Percentiles rank a stretch among this genome's conserved stretches.
phyloP scores from a whole-genome alignment of 164 flowering plant species.

The Chloranthus sessilifolius region DNA sequence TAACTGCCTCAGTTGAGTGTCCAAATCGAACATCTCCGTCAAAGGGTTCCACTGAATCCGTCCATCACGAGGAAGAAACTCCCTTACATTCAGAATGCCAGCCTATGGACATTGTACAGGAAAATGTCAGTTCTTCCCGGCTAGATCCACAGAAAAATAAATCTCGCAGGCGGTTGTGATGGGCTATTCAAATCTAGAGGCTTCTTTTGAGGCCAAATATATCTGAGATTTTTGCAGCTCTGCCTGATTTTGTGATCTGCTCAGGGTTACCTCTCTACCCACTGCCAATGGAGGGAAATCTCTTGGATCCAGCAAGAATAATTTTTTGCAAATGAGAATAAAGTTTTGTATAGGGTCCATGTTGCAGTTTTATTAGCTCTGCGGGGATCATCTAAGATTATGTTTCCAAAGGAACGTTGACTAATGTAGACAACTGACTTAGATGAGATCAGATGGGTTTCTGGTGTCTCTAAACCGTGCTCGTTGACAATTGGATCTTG shows the following conservation, averaged over 20 bases:
- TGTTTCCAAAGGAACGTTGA: too few relatives aligned
- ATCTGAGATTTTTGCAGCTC: too few relatives aligned
- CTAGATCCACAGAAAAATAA: background rate
- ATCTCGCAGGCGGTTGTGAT: background rate
- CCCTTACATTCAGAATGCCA: background rate
- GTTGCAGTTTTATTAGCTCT: too few relatives aligned
- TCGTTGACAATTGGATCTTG: background rate
- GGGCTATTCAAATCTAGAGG: background rate
- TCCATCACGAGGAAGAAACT: background rate
- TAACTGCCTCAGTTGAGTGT: background rate
- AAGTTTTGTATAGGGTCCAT: too few relatives aligned
- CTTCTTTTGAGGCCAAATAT: background rate
- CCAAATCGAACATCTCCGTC: background rate
- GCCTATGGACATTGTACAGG: background rate
- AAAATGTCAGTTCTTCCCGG: conserved; percentile 3
- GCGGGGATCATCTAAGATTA: too few relatives aligned
- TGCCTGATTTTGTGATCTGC: too few relatives aligned
- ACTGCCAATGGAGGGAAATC: too few relatives aligned
- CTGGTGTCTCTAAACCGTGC: background rate
- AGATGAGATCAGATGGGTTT: background rate
- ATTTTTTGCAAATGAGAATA: background rate
- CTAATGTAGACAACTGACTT: too few relatives aligned
- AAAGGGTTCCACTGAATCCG: background rate
- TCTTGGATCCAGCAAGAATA: background rate
- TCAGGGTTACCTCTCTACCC: too few relatives aligned